A percentile compares a stretch with the other conserved stretches of the same genome.
Conservation (phyloP, 2,329 filamentous ascomycete genomes). For the Aureobasidium namibiae region DNA sequence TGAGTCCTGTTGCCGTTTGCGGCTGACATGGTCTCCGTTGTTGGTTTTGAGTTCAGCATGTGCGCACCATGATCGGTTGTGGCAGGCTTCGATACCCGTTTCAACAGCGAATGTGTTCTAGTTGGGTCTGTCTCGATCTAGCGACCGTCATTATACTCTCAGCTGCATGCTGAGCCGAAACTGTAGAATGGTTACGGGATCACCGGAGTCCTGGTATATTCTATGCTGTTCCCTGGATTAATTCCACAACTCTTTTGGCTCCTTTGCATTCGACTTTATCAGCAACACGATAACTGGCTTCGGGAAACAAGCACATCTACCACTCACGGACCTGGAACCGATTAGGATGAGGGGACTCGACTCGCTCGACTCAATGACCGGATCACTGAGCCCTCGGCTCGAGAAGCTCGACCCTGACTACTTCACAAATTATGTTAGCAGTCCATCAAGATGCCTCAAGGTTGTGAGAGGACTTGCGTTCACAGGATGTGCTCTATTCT, state of each 20-base stretch:
- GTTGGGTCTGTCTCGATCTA: neutral
- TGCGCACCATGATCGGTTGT: neutral
- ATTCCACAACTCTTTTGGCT: neutral
- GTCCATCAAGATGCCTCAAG: neutral
- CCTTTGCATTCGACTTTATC: neutral
- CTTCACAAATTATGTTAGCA: neutral
- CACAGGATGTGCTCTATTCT: neutral
- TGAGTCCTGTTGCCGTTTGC: neutral
- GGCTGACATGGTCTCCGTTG: neutral
- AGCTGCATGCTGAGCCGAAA: neutral
- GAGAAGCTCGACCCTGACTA: neutral
- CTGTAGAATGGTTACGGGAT: neutral
- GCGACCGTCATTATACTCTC: neutral
- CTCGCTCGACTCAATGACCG: constrained; percentile 1
- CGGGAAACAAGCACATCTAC: too few relatives aligned
- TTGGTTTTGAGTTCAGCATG: neutral
- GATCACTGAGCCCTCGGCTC: neutral
- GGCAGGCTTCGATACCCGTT: neutral
- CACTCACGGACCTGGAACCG: neutral
- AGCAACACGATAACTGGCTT: neutral
- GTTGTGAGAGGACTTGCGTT: neutral
- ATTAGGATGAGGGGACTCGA: neutral
- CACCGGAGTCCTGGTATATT: neutral
- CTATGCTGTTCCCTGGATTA: neutral
- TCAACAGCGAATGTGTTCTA: neutral